A percentile compares a stretch with the other conserved stretches of the same genome.
phyloP scores from a whole-genome alignment of 2,329 filamentous ascomycete genomes.

The Thielaviopsis populi region DNA sequence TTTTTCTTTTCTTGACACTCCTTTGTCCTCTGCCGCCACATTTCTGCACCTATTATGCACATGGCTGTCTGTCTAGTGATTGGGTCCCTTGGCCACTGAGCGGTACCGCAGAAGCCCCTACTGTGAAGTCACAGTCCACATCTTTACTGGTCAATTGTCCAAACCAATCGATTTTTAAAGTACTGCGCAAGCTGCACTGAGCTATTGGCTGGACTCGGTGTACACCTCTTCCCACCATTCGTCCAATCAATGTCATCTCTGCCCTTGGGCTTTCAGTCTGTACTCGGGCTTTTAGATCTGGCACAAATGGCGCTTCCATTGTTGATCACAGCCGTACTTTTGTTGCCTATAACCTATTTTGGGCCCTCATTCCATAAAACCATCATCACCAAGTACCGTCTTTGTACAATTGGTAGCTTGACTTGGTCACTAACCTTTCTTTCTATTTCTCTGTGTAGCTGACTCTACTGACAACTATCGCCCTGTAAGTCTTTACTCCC shows the following conservation, averaged over 20 bases:
- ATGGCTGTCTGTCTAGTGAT: background rate
- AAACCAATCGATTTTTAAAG: background rate
- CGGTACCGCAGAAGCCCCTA: background rate
- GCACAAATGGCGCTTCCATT: background rate
- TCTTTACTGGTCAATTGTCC: background rate
- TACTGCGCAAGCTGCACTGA: background rate
- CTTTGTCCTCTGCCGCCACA: background rate
- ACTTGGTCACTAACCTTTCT: background rate
- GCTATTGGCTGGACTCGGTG: background rate
- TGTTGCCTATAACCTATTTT: background rate
- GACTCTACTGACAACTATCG: slow-evolving; percentile 47
- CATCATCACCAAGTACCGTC: background rate
- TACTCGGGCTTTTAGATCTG: background rate
- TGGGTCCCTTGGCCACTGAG: background rate
- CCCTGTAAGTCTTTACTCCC: slow-evolving; percentile 34
- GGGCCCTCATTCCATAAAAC: background rate
- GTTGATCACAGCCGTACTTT: background rate
- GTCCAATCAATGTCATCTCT: background rate
- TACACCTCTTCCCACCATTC: background rate
- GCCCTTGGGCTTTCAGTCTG: background rate
- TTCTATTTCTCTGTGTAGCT: slow-evolving; percentile 39
- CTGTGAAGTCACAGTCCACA: background rate
- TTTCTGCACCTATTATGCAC: background rate
- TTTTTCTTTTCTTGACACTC: background rate
- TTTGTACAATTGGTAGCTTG: background rate